Evolutionary conservation across 2,329 filamentous ascomycete genomes (phyloP).

Genomic region (Fusarium newnesense): DNA sequence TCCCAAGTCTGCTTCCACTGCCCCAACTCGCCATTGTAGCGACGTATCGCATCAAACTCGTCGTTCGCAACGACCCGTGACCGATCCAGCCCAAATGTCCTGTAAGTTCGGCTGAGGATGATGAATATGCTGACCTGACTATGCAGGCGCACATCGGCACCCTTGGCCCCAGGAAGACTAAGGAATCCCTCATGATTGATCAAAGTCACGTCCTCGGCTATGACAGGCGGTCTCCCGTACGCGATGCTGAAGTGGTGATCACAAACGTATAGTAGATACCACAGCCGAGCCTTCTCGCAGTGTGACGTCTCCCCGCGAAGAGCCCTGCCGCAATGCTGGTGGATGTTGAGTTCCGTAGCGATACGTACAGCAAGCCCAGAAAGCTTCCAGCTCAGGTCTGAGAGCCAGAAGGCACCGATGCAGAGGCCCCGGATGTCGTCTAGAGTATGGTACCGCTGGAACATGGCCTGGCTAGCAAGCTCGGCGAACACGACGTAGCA

Average conservation of each 20-base stretch:
- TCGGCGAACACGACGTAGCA: neutral
- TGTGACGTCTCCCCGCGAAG: accelerated
- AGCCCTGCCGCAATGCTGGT: neutral
- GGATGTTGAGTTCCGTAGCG: neutral
- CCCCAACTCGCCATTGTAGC: neutral
- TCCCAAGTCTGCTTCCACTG: neutral
- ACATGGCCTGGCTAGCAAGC: neutral
- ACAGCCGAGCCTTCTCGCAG: neutral
- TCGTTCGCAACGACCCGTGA: neutral
- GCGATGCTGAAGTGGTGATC: neutral
- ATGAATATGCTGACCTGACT: neutral
- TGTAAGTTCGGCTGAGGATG: neutral
- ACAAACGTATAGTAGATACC: neutral
- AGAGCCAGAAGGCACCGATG: neutral
- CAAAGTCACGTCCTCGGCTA: neutral
- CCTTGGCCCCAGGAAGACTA: neutral
- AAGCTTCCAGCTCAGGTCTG: neutral
- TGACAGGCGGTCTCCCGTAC: neutral
- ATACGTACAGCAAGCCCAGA: neutral
- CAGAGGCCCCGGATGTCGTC: neutral
- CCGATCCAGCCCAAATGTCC: neutral
- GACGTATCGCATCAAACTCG: neutral
- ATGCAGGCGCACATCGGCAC: neutral
- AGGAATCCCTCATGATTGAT: neutral
- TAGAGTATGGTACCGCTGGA: neutral